Percentiles rank a stretch among this genome's conserved stretches.
Evolutionary conservation across 2,329 filamentous ascomycete species (phyloP).

Genomic region (Chaetothyriales sp.): DNA sequence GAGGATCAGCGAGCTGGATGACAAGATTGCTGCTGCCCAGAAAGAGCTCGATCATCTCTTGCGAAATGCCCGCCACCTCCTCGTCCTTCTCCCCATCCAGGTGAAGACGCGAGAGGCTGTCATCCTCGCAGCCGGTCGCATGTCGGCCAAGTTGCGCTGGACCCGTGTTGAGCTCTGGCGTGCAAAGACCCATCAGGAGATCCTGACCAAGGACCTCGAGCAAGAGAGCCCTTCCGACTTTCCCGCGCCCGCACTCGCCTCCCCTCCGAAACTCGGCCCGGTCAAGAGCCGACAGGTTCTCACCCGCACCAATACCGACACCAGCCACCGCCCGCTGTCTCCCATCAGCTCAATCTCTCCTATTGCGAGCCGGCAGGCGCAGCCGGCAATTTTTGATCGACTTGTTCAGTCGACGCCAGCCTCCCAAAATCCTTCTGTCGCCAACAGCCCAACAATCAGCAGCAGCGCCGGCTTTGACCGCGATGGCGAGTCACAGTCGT

Average conservation of each 20-base stretch:
- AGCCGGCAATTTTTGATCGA: neutral
- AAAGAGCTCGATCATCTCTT: constrained; percentile 71
- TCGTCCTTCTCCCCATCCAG: constrained; percentile 79
- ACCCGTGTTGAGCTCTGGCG: constrained; percentile 88
- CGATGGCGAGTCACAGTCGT: neutral
- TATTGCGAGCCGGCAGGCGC: constrained; percentile 5
- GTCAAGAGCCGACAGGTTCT: constrained; percentile 8
- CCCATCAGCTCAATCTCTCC: constrained; percentile 11
- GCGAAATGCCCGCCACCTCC: constrained; percentile 77
- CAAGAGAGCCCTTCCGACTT: constrained; percentile 44
- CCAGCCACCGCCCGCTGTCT: constrained; percentile 10
- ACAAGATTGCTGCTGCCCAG: constrained; percentile 58
- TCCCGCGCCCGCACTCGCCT: constrained; percentile 14
- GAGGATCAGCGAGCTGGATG: constrained; percentile 71
- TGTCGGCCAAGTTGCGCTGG: constrained; percentile 86
- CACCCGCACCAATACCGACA: constrained; percentile 11
- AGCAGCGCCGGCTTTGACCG: neutral
- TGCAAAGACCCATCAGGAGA: constrained; percentile 78
- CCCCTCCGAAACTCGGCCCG: constrained; percentile 15
- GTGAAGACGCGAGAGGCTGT: constrained; percentile 79
- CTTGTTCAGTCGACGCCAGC: neutral
- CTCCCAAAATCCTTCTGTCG: neutral
- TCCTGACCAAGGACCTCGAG: constrained; percentile 70
- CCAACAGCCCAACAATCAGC: neutral
- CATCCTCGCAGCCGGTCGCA: constrained; percentile 66